Conservation (phyloP, 2,329 filamentous ascomycete genomes). For the Elsinoe necatrix region DNA sequence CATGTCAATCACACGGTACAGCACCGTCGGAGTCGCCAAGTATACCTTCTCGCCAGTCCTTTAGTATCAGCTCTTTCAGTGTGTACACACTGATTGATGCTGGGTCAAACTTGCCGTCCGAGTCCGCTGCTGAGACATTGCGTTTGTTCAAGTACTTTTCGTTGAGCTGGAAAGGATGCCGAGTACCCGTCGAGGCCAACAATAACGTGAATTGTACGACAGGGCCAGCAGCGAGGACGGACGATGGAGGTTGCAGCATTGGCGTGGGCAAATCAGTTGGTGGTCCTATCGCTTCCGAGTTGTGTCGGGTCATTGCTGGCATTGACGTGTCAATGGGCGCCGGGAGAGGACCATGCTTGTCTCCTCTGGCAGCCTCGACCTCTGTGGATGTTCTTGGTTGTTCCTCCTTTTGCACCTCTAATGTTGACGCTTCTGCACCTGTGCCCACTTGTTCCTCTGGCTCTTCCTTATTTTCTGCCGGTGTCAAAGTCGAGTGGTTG, state of each 20-base stretch:
- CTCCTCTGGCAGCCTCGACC: background rate
- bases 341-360: slow-evolving; percentile 4
- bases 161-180: slow-evolving; percentile 85
- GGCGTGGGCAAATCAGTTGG: slow-evolving; percentile 37
- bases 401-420: background rate
- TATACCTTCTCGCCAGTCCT: slow-evolving; percentile 75
- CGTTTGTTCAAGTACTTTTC: slow-evolving; percentile 75
- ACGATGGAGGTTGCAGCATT: slow-evolving; percentile 25
- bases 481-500: background rate
- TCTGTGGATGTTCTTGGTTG: background rate
- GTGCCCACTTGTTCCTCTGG: background rate
- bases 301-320: slow-evolving; percentile 28
- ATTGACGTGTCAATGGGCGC: slow-evolving; percentile 16
- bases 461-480: background rate
- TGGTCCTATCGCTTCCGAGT: slow-evolving; percentile 41
- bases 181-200: slow-evolving; percentile 62
- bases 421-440: background rate
- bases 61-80: slow-evolving; percentile 84
- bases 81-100: slow-evolving; percentile 90
- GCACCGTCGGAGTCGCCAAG: background rate
- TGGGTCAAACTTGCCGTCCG: slow-evolving; percentile 58
- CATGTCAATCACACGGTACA: background rate
- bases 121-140: slow-evolving; percentile 66
- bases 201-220: slow-evolving; percentile 71
- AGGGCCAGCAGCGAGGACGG: slow-evolving; percentile 33